Conservation (phyloP, 1,284 basidiomycete genomes). For the Trametes hirsuta region DNA sequence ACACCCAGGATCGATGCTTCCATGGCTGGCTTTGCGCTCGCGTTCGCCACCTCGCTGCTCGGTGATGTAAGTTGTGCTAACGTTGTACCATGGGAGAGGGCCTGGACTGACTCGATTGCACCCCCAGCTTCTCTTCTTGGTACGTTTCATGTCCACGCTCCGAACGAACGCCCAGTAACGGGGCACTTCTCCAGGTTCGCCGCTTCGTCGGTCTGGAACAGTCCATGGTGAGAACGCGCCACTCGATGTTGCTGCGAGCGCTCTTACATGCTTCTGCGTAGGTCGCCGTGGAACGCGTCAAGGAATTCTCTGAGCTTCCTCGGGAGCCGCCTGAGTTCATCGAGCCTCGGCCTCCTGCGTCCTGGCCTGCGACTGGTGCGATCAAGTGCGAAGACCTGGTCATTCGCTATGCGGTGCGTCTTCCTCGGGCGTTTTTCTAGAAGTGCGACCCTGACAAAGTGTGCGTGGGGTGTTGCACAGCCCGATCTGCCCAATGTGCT, state of each 20-base stretch:
- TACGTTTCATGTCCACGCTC: conserved; percentile 21
- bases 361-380: conserved; percentile 81
- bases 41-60: conserved; percentile 80
- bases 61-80: conserved; percentile 58
- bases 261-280: conserved; percentile 31
- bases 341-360: conserved; percentile 81
- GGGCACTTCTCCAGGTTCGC: conserved; percentile 44
- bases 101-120: conserved; percentile 35
- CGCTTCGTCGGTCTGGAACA: conserved; percentile 88
- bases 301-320: conserved; percentile 84
- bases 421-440: conserved; percentile 13
- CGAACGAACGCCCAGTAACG: conserved; percentile 5
- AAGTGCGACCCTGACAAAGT: conserved; percentile 19
- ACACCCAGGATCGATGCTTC: conserved; percentile 76
- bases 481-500: conserved; percentile 86
- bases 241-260: conserved; percentile 6
- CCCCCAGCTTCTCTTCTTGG: conserved; percentile 53
- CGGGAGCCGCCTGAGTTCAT: conserved; percentile 81
- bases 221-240: conserved; percentile 67
- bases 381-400: conserved; percentile 83
- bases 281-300: conserved; percentile 91
- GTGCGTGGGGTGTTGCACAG: conserved; percentile 39
- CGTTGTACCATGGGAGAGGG: background rate
- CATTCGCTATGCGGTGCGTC: conserved; percentile 84
- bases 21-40: conserved; percentile 82